A percentile compares a stretch with the other conserved stretches of the same genome.
Conservation (phyloP, 202 grass and related monocot species). For the Eragrostis tef region DNA sequence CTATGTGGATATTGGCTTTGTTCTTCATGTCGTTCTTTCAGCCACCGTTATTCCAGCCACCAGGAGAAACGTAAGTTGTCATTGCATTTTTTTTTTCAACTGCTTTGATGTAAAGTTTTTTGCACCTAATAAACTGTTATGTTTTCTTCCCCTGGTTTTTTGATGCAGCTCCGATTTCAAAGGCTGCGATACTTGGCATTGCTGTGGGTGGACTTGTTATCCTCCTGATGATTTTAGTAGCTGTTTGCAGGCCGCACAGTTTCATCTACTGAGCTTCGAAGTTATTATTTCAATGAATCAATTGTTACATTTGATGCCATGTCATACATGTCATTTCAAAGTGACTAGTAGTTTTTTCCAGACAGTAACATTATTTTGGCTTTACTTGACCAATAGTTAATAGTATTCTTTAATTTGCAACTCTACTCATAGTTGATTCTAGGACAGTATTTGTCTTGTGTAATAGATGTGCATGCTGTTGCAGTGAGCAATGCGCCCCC, state of each 20-base stretch:
- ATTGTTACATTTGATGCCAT: constrained; percentile 1
- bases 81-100: constrained; percentile 13
- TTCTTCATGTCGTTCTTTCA: constrained; percentile 63
- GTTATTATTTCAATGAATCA: background rate
- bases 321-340: background rate
- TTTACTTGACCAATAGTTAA: background rate
- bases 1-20: constrained; percentile 95
- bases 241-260: constrained; percentile 75
- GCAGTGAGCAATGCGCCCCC: constrained; percentile 70
- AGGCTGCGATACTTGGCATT: constrained; percentile 87
- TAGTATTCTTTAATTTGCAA: background rate
- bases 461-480: constrained; percentile 40
- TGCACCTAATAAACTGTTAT: background rate
- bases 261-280: constrained; percentile 18
- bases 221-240: constrained; percentile 83
- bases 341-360: background rate
- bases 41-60: too few relatives aligned
- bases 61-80: constrained; percentile 59
- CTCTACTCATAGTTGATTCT: constrained; percentile 7
- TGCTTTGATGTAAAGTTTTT: constrained; percentile 20
- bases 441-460: constrained; percentile 18
- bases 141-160: background rate
- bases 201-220: constrained; percentile 82
- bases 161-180: constrained; percentile 74
- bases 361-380: constrained; percentile 1